phyloP scores from a whole-genome alignment of 2,329 filamentous ascomycete species.

The Zalaria sp. region DNA sequence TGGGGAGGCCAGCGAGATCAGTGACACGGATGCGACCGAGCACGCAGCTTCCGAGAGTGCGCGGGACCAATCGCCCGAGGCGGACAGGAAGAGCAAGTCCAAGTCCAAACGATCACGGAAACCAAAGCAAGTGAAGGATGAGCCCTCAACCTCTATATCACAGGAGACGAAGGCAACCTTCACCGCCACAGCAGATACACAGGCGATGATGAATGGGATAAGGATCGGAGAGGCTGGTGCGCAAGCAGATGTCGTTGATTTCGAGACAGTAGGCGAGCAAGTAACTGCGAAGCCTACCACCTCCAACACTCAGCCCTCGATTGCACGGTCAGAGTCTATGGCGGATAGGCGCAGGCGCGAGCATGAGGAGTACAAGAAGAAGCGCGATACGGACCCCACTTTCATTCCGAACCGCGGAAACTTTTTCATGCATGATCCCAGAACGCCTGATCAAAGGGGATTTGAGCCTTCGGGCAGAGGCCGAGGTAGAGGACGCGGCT shows the following conservation, averaged over 20 bases:
- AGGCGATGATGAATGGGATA: conserved; percentile 47
- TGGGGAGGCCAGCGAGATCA: conserved; percentile 44
- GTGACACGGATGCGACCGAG: conserved; percentile 32
- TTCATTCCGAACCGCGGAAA: conserved; percentile 89
- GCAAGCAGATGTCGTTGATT: conserved; percentile 29
- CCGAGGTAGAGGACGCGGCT: conserved; percentile 44
- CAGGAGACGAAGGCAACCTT: conserved; percentile 17
- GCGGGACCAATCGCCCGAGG: background rate
- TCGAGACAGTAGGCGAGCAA: conserved; percentile 26
- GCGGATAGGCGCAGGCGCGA: conserved; percentile 66
- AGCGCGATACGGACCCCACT: conserved; percentile 75
- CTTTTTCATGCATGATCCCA: conserved; percentile 93
- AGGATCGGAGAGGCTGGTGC: conserved; percentile 8
- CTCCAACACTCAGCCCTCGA: conserved; percentile 14
- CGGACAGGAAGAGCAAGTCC: conserved; percentile 5
- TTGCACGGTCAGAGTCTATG: conserved; percentile 35
- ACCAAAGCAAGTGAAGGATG: conserved; percentile 10
- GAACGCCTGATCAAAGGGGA: conserved; percentile 62
- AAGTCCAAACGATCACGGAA: background rate
- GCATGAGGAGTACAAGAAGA: conserved; percentile 81
- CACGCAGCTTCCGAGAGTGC: background rate
- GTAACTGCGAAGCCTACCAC: conserved; percentile 7
- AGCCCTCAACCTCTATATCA: conserved; percentile 12
- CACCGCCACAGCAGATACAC: conserved; percentile 38
- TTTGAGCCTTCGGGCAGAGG: conserved; percentile 60